Conservation (phyloP, 2,329 filamentous ascomycete genomes). For the Rugonectria rugulosa region DNA sequence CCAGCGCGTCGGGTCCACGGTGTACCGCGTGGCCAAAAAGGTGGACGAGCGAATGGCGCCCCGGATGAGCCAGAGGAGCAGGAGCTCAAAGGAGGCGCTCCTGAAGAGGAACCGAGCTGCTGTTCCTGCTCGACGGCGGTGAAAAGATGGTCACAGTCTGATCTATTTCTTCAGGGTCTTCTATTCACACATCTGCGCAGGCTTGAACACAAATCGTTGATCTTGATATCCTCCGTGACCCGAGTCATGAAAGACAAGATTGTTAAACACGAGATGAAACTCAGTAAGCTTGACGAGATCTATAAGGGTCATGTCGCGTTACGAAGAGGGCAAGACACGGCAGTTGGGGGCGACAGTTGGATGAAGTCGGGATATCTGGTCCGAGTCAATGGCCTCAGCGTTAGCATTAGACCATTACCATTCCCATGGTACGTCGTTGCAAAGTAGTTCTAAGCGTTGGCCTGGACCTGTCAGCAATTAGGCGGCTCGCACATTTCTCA, state of each 20-base stretch:
- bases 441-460: neutral
- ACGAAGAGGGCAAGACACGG: too few relatives aligned
- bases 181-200: neutral
- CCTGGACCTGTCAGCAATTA: neutral
- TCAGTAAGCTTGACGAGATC: neutral
- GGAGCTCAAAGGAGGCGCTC: slow-evolving; percentile 53
- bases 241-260: neutral
- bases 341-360: too few relatives aligned
- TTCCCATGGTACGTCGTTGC: neutral
- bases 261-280: neutral
- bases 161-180: neutral
- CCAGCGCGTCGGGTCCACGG: slow-evolving; percentile 59
- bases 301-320: neutral
- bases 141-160: slow-evolving; percentile 16
- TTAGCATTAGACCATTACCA: neutral
- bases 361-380: neutral
- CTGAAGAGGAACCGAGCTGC: slow-evolving; percentile 54
- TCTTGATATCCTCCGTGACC: neutral
- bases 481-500: neutral
- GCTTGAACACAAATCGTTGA: neutral
- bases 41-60: slow-evolving; percentile 59
- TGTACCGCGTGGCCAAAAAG: slow-evolving; percentile 58
- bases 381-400: too few relatives aligned
- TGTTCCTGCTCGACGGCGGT: slow-evolving; percentile 41
- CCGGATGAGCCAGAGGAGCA: slow-evolving; percentile 52